phyloP scores from a whole-genome alignment of 2,329 filamentous ascomycete genomes.

The Alternaria sp. region DNA sequence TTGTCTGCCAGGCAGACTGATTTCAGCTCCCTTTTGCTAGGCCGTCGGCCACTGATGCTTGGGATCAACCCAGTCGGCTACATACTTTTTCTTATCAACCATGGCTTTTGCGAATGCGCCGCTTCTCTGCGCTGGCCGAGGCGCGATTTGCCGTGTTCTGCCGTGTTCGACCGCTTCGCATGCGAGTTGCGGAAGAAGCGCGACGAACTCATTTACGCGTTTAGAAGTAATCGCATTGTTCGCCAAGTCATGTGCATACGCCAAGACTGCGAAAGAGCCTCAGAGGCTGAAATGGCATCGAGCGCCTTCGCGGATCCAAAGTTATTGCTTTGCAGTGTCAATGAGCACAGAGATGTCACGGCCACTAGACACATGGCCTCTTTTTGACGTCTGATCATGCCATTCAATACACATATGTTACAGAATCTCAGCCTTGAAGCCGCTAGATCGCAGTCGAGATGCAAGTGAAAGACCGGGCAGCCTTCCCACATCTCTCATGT shows the following conservation, averaged over 20 bases:
- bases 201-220: not conserved
- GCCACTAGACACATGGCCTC: not conserved
- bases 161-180: not conserved
- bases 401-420: slow-evolving; percentile 18
- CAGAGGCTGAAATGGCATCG: not conserved
- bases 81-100: slow-evolving; percentile 57
- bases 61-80: slow-evolving; percentile 84
- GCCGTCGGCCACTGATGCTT: slow-evolving; percentile 89
- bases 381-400: not conserved
- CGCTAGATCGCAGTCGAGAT: slow-evolving; percentile 3
- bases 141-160: not conserved
- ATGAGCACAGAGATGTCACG: not conserved
- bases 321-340: not conserved
- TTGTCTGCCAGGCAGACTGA: slow-evolving; percentile 49
- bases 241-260: slow-evolving; percentile 1
- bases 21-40: slow-evolving; percentile 77
- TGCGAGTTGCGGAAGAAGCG: not conserved
- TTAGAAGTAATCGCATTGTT: slow-evolving; percentile 6
- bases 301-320: not conserved
- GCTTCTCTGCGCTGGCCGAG: not conserved
- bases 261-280: not conserved
- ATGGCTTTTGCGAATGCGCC: not conserved
- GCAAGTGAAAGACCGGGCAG: not conserved
- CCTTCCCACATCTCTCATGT: not conserved
- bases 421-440: slow-evolving; percentile 8